Conservation (phyloP, 768 basidiomycete species). For the Fomitopsis pulvina region DNA sequence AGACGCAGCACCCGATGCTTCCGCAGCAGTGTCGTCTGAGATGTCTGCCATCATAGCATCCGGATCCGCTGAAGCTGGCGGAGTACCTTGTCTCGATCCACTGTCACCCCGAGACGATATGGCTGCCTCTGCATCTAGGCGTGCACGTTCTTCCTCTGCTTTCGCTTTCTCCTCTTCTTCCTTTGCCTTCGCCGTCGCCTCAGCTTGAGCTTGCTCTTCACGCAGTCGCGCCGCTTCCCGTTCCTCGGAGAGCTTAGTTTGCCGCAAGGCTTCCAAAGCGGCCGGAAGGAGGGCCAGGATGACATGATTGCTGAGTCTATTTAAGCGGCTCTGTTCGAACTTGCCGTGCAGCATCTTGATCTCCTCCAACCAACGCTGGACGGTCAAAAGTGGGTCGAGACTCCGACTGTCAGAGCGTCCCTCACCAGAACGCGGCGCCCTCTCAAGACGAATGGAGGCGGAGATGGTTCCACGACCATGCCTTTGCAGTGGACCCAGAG, state of each 20-base stretch:
- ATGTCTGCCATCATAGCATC: constrained; percentile 53
- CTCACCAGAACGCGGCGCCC: constrained; percentile 34
- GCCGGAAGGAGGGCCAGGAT: constrained; percentile 71
- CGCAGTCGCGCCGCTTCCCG: constrained; percentile 35
- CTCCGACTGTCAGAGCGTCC: constrained; percentile 37
- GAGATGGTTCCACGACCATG: constrained; percentile 41
- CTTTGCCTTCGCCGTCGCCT: constrained; percentile 38
- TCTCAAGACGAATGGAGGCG: constrained; percentile 59
- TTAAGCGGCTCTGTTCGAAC: constrained; percentile 60
- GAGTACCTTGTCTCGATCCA: constrained; percentile 30
- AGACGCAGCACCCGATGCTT: constrained; percentile 3
- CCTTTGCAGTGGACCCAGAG: constrained; percentile 51
- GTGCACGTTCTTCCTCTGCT: constrained; percentile 14
- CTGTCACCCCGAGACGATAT: constrained; percentile 16
- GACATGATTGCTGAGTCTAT: constrained; percentile 65
- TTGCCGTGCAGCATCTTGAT: constrained; percentile 75
- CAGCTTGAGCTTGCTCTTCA: constrained; percentile 44
- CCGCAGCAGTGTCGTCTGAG: neutral
- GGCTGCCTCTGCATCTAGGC: constrained; percentile 4
- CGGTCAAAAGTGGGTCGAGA: constrained; percentile 73
- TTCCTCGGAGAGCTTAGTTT: constrained; percentile 24
- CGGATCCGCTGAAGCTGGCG: constrained; percentile 18
- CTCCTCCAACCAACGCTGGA: constrained; percentile 88
- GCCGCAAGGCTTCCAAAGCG: constrained; percentile 57
- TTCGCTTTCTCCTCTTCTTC: constrained; percentile 26